phyloP scores from a whole-genome alignment of 306 rosid species.

The Bauhinia variegata region DNA sequence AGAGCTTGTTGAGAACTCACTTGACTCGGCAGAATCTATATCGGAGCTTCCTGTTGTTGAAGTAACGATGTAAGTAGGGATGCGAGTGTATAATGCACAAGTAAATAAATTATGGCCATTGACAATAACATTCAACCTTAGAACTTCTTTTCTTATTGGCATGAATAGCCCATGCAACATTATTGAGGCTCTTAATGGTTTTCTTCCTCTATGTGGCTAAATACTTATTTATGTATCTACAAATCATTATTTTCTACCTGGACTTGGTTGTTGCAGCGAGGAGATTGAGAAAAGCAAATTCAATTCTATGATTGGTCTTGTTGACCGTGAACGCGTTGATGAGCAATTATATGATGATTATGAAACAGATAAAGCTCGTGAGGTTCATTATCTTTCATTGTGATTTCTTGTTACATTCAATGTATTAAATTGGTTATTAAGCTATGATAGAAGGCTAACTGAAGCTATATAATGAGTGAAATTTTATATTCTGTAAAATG shows the following conservation, averaged over 20 bases:
- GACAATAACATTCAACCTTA: background rate
- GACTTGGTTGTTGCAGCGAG: conserved; percentile 59
- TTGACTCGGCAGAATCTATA: conserved; percentile 89
- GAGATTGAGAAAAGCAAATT: conserved; percentile 87
- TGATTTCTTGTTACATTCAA: background rate
- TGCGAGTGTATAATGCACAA: background rate
- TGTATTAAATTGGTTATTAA: conserved; percentile 7
- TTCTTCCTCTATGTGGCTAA: background rate
- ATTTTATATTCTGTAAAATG: background rate
- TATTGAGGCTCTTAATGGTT: conserved; percentile 3
- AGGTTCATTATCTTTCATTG: conserved; percentile 54
- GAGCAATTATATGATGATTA: conserved; percentile 77
- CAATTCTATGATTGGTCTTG: conserved; percentile 93
- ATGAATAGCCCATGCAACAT: background rate
- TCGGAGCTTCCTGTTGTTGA: conserved; percentile 94
- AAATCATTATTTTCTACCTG: background rate
- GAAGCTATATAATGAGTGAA: conserved; percentile 5
- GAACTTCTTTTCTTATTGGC: background rate
- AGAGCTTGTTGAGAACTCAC: conserved; percentile 88
- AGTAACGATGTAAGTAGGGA: conserved; percentile 67
- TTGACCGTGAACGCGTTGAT: conserved; percentile 90
- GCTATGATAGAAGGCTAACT: conserved; percentile 2
- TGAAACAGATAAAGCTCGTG: conserved; percentile 88
- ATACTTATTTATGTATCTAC: conserved; percentile 7
- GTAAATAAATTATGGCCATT: background rate